Conservation (phyloP, 441 rosid species). For the Jatropha multifida region DNA sequence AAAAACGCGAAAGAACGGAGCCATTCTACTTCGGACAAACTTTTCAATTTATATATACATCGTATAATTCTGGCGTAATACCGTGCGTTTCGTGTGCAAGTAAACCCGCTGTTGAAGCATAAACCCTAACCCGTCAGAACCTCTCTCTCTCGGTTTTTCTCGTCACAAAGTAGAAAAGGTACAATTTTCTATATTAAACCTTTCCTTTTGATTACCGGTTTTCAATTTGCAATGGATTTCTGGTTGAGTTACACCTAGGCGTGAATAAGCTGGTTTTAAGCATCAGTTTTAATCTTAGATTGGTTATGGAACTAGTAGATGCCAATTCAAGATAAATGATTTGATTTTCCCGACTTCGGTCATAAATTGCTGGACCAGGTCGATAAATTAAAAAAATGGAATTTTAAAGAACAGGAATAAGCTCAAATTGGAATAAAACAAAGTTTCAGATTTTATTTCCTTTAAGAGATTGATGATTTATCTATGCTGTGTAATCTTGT, state of each 20-base stretch:
- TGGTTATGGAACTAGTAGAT: too few species aligned
- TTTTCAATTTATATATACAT: too few species aligned
- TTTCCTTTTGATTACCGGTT: too few species aligned
- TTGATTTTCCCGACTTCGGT: not conserved
- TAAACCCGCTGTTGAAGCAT: not conserved
- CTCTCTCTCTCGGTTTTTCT: not conserved
- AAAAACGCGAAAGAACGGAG: too few species aligned
- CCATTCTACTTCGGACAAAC: too few species aligned
- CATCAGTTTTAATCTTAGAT: not conserved
- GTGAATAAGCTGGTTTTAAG: not conserved
- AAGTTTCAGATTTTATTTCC: not conserved
- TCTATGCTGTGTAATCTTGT: too few species aligned
- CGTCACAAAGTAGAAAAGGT: not conserved
- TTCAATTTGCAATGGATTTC: not conserved
- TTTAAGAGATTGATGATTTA: not conserved
- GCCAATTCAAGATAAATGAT: not conserved
- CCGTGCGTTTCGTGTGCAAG: not conserved
- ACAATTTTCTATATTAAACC: not conserved
- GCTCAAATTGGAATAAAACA: not conserved
- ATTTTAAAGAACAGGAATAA: not conserved
- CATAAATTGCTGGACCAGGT: not conserved
- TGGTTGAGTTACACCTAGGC: not conserved
- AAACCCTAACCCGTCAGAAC: conserved; percentile 10
- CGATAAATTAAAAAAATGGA: too few species aligned
- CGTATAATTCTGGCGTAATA: not conserved